These are phyloP conservation scores for Schizonepeta tenuifolia DNA, from an alignment of 257 asterid species.

Conservation along the genomic window DNA sequence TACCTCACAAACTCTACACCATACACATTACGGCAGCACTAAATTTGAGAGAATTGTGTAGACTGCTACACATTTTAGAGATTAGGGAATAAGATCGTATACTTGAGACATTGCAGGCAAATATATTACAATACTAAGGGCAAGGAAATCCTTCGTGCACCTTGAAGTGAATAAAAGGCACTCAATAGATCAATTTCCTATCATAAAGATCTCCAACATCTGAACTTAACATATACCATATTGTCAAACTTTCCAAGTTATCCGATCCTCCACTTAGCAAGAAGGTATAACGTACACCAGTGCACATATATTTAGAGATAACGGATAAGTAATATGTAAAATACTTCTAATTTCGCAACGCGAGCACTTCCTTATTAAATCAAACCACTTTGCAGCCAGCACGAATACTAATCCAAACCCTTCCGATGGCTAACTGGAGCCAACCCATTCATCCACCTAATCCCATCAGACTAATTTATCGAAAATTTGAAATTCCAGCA, in stretches of 20 bases:
- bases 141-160: not conserved
- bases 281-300: not conserved
- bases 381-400: not conserved
- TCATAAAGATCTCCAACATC: not conserved
- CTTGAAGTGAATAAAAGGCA: not conserved
- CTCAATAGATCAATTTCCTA: not conserved
- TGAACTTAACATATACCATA: not conserved
- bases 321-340: not conserved
- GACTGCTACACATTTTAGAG: not conserved
- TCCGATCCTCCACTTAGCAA: not conserved
- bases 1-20: not conserved
- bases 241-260: not conserved
- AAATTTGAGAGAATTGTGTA: no score
- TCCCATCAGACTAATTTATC: not conserved
- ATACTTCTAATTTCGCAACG: not conserved
- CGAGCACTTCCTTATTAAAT: not conserved
- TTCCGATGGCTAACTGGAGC: not conserved
- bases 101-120: not conserved
- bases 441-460: slow-evolving; percentile 1
- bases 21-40: no score
- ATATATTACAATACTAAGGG: not conserved
- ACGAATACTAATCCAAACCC: not conserved
- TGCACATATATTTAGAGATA: not conserved
- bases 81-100: not conserved
- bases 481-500: no score